Percentiles rank a stretch among this genome's conserved stretches.
Evolutionary conservation across 2,329 filamentous ascomycete genomes (phyloP).

Genomic region (Ambrosiella cleistominuta): DNA sequence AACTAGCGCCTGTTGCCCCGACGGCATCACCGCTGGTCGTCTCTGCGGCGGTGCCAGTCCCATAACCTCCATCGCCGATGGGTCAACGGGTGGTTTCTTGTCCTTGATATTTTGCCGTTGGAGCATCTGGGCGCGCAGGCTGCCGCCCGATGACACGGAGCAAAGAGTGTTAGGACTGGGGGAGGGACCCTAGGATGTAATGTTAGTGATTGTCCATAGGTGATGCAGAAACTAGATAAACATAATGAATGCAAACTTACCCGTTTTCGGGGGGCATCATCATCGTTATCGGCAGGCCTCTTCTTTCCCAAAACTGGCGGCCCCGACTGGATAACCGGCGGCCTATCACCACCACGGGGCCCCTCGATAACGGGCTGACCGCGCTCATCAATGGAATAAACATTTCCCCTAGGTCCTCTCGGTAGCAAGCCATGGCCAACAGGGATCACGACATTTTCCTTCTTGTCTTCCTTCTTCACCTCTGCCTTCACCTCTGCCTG

Average conservation of each 20-base stretch:
- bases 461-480: neutral
- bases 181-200: neutral
- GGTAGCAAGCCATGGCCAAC: slow-evolving; percentile 6
- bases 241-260: slow-evolving; percentile 20
- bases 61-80: slow-evolving; percentile 34
- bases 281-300: slow-evolving; percentile 25
- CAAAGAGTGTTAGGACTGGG: slow-evolving; percentile 1
- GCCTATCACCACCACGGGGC: slow-evolving; percentile 18
- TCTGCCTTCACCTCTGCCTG: neutral
- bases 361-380: slow-evolving; percentile 9
- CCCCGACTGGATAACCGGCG: slow-evolving; percentile 26
- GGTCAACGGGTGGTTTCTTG: slow-evolving; percentile 21
- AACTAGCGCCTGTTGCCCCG: neutral
- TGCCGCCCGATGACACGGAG: neutral
- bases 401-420: neutral
- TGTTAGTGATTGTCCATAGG: neutral
- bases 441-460: slow-evolving; percentile 2
- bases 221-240: neutral
- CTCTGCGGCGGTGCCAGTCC: slow-evolving; percentile 30
- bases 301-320: slow-evolving; percentile 22
- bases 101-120: slow-evolving; percentile 13
- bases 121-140: slow-evolving; percentile 18
- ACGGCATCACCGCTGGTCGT: slow-evolving; percentile 19
- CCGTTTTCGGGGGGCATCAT: slow-evolving; percentile 22
- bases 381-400: slow-evolving; percentile 11